phyloP scores from a whole-genome alignment of 805 yeast species.

The Spathaspora hagerdaliae region DNA sequence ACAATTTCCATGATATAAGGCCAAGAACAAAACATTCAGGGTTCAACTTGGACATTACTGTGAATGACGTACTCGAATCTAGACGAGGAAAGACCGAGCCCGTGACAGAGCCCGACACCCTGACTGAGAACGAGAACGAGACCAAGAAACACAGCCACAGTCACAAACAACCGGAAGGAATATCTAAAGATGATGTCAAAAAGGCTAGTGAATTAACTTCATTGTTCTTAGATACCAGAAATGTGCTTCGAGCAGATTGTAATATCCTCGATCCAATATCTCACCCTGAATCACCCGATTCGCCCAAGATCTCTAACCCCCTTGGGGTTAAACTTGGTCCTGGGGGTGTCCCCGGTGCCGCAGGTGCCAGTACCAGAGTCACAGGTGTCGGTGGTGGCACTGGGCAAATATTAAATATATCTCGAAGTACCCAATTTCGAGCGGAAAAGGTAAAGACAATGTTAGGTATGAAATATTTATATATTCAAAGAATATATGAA shows the following conservation, averaged over 20 bases:
- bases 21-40: constrained; percentile 2
- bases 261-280: constrained; percentile 32
- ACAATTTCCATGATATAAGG: not conserved
- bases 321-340: too few relatives aligned
- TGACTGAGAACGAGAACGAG: not conserved
- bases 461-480: constrained; percentile 47
- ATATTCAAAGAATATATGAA: constrained; percentile 40
- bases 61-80: not conserved
- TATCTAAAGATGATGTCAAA: constrained; percentile 11
- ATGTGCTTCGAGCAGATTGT: constrained; percentile 37
- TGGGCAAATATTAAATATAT: too few relatives aligned
- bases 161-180: not conserved
- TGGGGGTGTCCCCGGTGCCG: too few relatives aligned
- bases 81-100: too few relatives aligned
- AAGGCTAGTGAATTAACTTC: constrained; percentile 26
- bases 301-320: too few relatives aligned
- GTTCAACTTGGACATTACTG: constrained; percentile 6
- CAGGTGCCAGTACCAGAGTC: too few relatives aligned
- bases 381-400: too few relatives aligned
- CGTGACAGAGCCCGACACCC: not conserved
- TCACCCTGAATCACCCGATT: not conserved
- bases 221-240: constrained; percentile 39
- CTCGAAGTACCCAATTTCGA: constrained; percentile 33
- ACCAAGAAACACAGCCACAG: not conserved
- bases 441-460: constrained; percentile 48